Conservation (phyloP, 805 yeast species). For the Kuraishia capsulata region DNA sequence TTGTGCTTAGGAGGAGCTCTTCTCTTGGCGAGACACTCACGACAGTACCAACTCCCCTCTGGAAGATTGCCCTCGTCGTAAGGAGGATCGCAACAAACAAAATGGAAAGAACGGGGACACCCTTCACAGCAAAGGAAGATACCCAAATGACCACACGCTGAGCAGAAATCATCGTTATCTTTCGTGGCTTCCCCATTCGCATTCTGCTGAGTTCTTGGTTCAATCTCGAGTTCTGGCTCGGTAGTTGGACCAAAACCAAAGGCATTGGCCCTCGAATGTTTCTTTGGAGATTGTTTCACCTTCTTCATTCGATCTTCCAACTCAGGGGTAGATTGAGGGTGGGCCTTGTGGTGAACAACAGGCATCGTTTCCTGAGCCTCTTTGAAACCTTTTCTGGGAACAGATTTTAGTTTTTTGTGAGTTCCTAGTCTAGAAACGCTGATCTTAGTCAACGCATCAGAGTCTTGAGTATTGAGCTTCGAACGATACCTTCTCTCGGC, state of each 20-base stretch:
- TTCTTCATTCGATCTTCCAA: constrained; percentile 8
- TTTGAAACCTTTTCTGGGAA: no score
- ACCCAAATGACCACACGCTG: constrained; percentile 87
- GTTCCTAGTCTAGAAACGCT: constrained; percentile 13
- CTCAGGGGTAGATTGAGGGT: no score
- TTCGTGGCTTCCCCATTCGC: not conserved
- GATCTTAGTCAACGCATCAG: constrained; percentile 21
- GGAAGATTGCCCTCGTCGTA: constrained; percentile 66
- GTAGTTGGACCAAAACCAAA: constrained; percentile 30
- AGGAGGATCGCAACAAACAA: constrained; percentile 88
- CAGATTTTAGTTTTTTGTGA: not conserved
- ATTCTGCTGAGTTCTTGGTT: no score
- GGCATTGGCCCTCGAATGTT: constrained; percentile 22
- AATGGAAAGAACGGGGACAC: constrained; percentile 89
- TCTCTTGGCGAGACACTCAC: constrained; percentile 51
- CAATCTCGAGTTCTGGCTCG: constrained; percentile 1
- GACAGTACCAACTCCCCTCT: constrained; percentile 85
- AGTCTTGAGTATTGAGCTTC: constrained; percentile 21
- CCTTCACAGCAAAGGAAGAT: constrained; percentile 87
- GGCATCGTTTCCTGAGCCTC: no score
- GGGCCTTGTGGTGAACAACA: no score
- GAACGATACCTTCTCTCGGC: constrained; percentile 10
- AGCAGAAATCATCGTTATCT: constrained; percentile 79
- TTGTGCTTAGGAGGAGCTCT: constrained; percentile 9
- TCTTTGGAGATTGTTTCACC: constrained; percentile 13